Percentiles rank a stretch among this genome's conserved stretches.
Evolutionary conservation across 371 early-diverging fungal species (phyloP).

Genomic region (Fennellomyces sp.): DNA sequence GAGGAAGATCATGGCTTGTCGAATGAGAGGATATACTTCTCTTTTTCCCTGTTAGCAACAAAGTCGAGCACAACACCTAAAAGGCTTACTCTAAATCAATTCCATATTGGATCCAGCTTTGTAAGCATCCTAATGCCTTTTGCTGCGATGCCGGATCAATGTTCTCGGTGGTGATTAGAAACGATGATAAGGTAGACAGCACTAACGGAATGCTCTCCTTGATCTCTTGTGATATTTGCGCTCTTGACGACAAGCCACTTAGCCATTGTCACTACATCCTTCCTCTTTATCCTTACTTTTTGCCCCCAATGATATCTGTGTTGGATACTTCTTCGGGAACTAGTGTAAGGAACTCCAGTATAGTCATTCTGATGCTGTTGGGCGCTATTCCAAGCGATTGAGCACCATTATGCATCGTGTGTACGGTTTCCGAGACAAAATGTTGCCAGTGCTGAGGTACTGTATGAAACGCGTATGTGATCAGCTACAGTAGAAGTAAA

Average conservation of each 20-base stretch:
- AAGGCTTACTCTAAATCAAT: slow-evolving; percentile 54
- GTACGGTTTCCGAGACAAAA: slow-evolving; percentile 57
- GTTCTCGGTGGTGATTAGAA: not conserved
- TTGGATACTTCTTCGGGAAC: slow-evolving; percentile 79
- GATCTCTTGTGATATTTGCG: slow-evolving; percentile 44
- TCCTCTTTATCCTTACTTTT: slow-evolving; percentile 36
- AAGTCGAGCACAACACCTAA: too few species aligned
- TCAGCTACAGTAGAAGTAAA: slow-evolving; percentile 43
- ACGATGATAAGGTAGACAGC: slow-evolving; percentile 38
- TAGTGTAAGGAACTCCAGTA: slow-evolving; percentile 76
- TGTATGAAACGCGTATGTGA: slow-evolving; percentile 67
- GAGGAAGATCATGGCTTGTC: slow-evolving; percentile 41
- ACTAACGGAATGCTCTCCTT: slow-evolving; percentile 50
- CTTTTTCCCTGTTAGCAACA: slow-evolving; percentile 14
- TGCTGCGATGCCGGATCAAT: slow-evolving; percentile 20
- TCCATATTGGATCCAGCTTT: slow-evolving; percentile 71
- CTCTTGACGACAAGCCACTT: not conserved
- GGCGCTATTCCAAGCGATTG: slow-evolving; percentile 27
- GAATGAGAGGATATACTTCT: slow-evolving; percentile 42
- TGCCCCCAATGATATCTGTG: slow-evolving; percentile 53
- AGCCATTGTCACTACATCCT: not conserved
- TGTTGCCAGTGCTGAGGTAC: slow-evolving; percentile 66
- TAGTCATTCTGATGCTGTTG: slow-evolving; percentile 41
- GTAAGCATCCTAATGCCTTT: slow-evolving; percentile 56
- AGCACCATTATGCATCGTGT: slow-evolving; percentile 48